phyloP scores from a whole-genome alignment of 805 yeast species.

The Cyberlindnera samutprakarnensis region DNA sequence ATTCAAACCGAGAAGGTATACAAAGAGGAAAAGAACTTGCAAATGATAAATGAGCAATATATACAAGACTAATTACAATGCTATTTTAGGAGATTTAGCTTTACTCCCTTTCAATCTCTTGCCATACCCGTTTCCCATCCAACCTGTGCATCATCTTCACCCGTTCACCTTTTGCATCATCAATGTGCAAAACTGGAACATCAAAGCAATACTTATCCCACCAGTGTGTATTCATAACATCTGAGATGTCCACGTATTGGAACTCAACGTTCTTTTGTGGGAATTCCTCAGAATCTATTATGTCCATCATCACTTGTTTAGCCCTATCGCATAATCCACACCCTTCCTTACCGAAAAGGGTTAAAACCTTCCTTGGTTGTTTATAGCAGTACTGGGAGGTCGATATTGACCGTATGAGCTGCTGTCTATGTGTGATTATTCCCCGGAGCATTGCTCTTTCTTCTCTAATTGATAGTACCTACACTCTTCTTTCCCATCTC shows the following conservation, averaged over 20 bases:
- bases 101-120: conserved; percentile 41
- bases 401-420: too few species aligned
- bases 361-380: too few species aligned
- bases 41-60: conserved; percentile 1
- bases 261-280: conserved; percentile 25
- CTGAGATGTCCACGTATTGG: conserved; percentile 48
- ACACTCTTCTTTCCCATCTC: too few species aligned
- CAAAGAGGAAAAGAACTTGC: conserved; percentile 17
- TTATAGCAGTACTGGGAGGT: too few species aligned
- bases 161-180: conserved; percentile 37
- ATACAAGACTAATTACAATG: background rate
- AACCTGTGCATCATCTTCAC: conserved; percentile 65
- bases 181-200: conserved; percentile 70
- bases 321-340: conserved; percentile 69
- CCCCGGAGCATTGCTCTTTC: too few species aligned
- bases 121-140: conserved; percentile 43
- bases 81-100: too few species aligned
- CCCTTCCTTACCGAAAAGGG: conserved; percentile 61
- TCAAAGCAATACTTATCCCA: conserved; percentile 71
- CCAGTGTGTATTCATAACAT: conserved; percentile 53
- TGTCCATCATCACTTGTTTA: conserved; percentile 37
- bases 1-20: conserved; percentile 13
- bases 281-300: conserved; percentile 22
- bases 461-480: too few species aligned
- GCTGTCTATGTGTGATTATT: too few species aligned